Evolutionary conservation across 2,329 filamentous ascomycete species (phyloP).

Genomic region (Aspergillus sp.): DNA sequence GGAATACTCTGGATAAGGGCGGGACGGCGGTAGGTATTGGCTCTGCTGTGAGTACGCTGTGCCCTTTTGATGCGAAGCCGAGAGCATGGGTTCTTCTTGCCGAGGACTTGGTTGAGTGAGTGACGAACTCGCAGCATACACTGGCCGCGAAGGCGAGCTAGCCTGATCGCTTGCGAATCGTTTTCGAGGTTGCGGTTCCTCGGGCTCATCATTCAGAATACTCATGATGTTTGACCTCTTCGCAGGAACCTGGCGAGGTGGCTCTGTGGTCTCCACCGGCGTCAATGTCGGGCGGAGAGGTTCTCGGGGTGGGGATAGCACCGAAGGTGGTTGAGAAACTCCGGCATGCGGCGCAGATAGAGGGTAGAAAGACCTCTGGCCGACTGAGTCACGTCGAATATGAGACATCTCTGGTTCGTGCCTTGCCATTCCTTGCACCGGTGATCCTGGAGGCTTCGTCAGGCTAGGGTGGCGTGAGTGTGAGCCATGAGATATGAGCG

Average conservation of each 20-base stretch:
- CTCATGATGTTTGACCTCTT: slow-evolving; percentile 53
- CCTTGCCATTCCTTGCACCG: slow-evolving; percentile 27
- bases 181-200: slow-evolving; percentile 48
- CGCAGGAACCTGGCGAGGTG: slow-evolving; percentile 42
- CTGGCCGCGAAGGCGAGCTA: slow-evolving; percentile 26
- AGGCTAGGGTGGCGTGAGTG: slow-evolving; percentile 40
- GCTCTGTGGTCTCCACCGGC: slow-evolving; percentile 32
- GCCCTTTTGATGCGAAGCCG: slow-evolving; percentile 25
- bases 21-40: slow-evolving; percentile 30
- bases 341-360: slow-evolving; percentile 26
- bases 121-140: slow-evolving; percentile 26
- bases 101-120: slow-evolving; percentile 24
- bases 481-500: slow-evolving; percentile 24
- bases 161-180: slow-evolving; percentile 43
- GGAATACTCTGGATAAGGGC: slow-evolving; percentile 34
- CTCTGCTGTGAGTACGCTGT: slow-evolving; percentile 28
- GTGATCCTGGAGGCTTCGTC: slow-evolving; percentile 36
- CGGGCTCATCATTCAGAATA: slow-evolving; percentile 50
- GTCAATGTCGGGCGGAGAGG: slow-evolving; percentile 33
- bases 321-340: slow-evolving; percentile 28
- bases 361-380: slow-evolving; percentile 36
- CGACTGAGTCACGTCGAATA: slow-evolving; percentile 36
- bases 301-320: slow-evolving; percentile 39
- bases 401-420: slow-evolving; percentile 35
- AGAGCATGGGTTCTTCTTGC: slow-evolving; percentile 24